Base-by-base conservation (phyloP, 768 basidiomycete genomes). In the Rhizopogon vulgaris region DNA sequence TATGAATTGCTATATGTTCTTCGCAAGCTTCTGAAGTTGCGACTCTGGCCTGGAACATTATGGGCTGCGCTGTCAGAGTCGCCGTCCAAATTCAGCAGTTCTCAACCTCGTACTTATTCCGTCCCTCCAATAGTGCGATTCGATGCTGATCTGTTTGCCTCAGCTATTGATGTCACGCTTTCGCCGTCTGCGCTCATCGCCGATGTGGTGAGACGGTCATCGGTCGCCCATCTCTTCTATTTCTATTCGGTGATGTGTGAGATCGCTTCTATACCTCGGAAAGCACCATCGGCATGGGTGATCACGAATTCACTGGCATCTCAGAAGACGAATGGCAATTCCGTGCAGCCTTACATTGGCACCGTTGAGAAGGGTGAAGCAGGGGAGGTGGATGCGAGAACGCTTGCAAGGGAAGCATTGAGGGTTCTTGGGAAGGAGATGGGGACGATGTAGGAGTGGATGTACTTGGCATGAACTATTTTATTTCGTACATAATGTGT, bases 1-100 rank as follows among this genome's bases (percentile, higher is more conserved):
- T 92, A 95, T 59, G 95, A 97, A 59, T 63, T 98, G 12, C 64
- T 94, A 1, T 95, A 94, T 62, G 78, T 93, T 25, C 69, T 97
- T 11, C 80, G 80, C 38, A 89, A 90, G 55, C 71, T 97, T n/a
- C 72, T 82, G 11, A 76, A 78, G 34, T 70, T 94, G 18, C 75
- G 75, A n/a, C 69, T 96, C 9, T 88, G 82, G 81, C 73, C 83
- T 11, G 88, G 88, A 2, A 82, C 83, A 2, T 67, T 93, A 7
- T 89, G 85, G 85, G 86, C 87, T 0, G 83, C 87, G 0, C 62
- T 84, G 6, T 86, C 87, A 1, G 77, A 80, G n/a, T 60, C 81
- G 6, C 84, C 89, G 0, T 77, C 83, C 0, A 66, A 73, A 41
- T 75, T 79, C 58, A 75, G 78, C 42, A 54, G 66, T 3, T 71